Conservation (phyloP, 345 rosid species). For the Abelmoschus esculentus region DNA sequence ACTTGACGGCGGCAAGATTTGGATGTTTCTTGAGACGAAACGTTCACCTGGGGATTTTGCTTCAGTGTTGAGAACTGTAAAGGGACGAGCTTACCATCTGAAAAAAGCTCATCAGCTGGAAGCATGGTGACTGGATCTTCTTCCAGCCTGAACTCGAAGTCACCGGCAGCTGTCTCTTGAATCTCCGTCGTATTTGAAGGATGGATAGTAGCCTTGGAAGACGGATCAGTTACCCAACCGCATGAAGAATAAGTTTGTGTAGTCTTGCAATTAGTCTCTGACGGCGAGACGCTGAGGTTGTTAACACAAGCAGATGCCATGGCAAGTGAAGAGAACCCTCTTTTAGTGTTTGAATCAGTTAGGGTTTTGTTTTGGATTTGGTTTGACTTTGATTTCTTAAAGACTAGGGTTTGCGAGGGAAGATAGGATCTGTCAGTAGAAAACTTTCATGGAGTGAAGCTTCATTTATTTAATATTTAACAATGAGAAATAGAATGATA, state of each 20-base stretch:
- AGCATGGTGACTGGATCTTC: constrained; percentile 80
- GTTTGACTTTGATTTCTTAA: too few relatives aligned
- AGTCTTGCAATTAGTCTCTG: background rate
- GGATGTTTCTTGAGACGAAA: constrained; percentile 24
- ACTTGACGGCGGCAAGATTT: constrained; percentile 32
- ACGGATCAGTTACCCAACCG: background rate
- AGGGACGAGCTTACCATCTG: constrained; percentile 80
- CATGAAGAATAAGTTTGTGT: background rate
- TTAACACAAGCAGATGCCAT: background rate
- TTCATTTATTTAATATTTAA: too few relatives aligned
- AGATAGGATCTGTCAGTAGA: too few relatives aligned
- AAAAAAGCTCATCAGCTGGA: constrained; percentile 88
- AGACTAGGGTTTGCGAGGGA: too few relatives aligned
- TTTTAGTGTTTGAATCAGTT: too few relatives aligned
- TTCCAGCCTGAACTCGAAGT: constrained; percentile 89
- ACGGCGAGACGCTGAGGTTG: background rate
- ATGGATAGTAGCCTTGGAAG: constrained; percentile 4
- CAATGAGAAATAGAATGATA: too few relatives aligned
- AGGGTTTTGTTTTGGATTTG: too few relatives aligned
- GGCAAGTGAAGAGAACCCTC: background rate
- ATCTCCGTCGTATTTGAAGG: constrained; percentile 20
- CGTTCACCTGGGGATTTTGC: constrained; percentile 6
- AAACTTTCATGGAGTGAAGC: too few relatives aligned
- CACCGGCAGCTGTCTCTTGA: constrained; percentile 27
- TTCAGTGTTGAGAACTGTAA: constrained; percentile 33